Evolutionary conservation across 345 rosid genomes (phyloP).

Genomic region (Schrenkiella parvula): DNA sequence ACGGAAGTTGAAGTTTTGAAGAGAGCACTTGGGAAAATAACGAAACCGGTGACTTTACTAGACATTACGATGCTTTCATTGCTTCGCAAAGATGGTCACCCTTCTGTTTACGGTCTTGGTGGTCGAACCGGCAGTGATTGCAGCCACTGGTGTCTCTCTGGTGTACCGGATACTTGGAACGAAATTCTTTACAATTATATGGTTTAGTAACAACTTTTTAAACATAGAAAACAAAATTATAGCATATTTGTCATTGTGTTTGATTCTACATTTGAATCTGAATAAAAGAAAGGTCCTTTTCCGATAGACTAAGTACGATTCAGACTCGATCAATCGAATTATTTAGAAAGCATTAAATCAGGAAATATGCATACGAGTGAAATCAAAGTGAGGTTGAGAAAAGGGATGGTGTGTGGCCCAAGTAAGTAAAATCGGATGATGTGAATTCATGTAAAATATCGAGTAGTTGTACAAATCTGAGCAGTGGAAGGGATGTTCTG

Average conservation of each 20-base stretch:
- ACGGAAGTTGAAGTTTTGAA: constrained; percentile 52
- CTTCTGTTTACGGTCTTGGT: constrained; percentile 62
- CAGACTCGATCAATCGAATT: not conserved
- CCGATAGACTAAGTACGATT: not conserved
- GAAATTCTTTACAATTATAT: constrained; percentile 63
- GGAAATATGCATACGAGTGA: not conserved
- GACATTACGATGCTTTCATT: constrained; percentile 70
- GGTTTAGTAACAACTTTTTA: not conserved
- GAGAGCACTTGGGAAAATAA: constrained; percentile 42
- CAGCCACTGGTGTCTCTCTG: constrained; percentile 92
- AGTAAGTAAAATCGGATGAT: not conserved
- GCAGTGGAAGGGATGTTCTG: not conserved
- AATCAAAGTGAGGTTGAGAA: constrained; percentile 6
- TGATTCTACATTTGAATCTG: constrained; percentile 6
- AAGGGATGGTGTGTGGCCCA: not conserved
- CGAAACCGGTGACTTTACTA: constrained; percentile 49
- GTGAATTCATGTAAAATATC: not conserved
- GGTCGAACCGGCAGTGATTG: constrained; percentile 56
- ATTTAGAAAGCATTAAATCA: not conserved
- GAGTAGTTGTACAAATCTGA: not conserved
- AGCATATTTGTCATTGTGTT: constrained; percentile 8
- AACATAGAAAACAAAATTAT: not conserved
- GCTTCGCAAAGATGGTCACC: constrained; percentile 89
- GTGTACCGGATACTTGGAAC: constrained; percentile 96
- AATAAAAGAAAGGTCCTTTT: not conserved